These are phyloP conservation scores for Penicillium manginii DNA, from an alignment of 495 filamentous ascomycete species.

Conservation along the genomic window DNA sequence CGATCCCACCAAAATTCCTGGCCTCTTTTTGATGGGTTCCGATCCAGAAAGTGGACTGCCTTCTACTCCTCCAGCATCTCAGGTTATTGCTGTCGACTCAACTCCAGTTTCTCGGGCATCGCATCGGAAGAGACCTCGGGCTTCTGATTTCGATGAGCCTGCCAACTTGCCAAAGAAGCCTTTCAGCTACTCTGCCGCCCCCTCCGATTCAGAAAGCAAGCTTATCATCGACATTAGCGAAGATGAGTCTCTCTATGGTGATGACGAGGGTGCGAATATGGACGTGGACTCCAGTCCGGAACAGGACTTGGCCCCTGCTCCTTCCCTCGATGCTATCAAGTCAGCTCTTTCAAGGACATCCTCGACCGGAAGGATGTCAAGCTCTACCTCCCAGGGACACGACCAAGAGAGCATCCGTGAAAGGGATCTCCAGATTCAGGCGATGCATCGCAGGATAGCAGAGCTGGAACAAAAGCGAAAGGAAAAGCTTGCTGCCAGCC, in stretches of 20 bases:
- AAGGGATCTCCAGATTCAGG: conserved; percentile 72
- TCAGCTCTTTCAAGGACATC: conserved; percentile 15
- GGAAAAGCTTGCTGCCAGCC: conserved; percentile 50
- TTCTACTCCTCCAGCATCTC: conserved; percentile 10
- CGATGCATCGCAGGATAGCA: conserved; percentile 74
- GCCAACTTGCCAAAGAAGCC: conserved; percentile 61
- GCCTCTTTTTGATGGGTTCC: conserved; percentile 52
- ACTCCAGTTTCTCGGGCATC: conserved; percentile 32
- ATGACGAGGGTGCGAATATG: conserved; percentile 44
- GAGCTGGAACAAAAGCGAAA: conserved; percentile 73
- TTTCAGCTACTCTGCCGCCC: conserved; percentile 49
- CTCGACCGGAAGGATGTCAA: conserved; percentile 24
- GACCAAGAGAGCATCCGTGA: conserved; percentile 56
- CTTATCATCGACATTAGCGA: conserved; percentile 79
- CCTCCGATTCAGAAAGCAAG: conserved; percentile 26
- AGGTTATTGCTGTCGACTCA: conserved; percentile 24
- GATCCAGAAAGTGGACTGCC: conserved; percentile 13
- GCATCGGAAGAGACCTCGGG: conserved; percentile 79
- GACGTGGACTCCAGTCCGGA: conserved; percentile 32
- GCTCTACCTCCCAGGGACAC: conserved; percentile 43
- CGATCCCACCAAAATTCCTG: conserved; percentile 50
- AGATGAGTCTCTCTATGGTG: conserved; percentile 56
- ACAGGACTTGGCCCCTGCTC: conserved; percentile 5
- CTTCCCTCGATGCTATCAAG: conserved; percentile 3
- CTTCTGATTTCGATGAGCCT: conserved; percentile 73